Evolutionary conservation across 139 green algal genomes (phyloP).

Genomic region (Zygnema cylindricum): DNA sequence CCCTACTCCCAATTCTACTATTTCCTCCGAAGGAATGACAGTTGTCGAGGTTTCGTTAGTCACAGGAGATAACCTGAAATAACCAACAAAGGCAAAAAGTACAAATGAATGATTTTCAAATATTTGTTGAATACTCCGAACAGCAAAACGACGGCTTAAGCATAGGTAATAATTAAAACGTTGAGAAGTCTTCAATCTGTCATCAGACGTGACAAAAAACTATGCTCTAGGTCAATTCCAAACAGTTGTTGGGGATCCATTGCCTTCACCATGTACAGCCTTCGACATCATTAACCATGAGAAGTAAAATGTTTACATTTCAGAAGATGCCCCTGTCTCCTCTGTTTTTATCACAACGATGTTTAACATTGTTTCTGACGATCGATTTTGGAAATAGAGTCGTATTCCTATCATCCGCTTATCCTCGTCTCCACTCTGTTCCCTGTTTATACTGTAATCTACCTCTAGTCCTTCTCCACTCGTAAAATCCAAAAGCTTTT

Average conservation of each 20-base stretch:
- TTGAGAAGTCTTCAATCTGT: too few relatives aligned
- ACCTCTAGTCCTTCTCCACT: constrained; percentile 27
- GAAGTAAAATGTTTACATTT: not conserved
- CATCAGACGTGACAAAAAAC: too few relatives aligned
- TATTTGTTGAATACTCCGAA: too few relatives aligned
- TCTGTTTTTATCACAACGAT: constrained; percentile 11
- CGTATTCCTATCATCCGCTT: not conserved
- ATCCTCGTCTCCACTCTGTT: not conserved
- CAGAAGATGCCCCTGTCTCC: not conserved
- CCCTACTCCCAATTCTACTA: constrained; percentile 12
- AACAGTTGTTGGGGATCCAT: too few relatives aligned
- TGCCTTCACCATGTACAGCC: too few relatives aligned
- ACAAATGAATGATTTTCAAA: not conserved
- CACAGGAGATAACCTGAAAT: not conserved
- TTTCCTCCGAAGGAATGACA: constrained; percentile 23
- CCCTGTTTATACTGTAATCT: constrained; percentile 15
- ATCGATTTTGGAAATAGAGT: constrained; percentile 35
- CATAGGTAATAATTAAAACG: too few relatives aligned
- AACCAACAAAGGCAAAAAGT: not conserved
- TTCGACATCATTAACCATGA: too few relatives aligned
- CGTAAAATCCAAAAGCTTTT: constrained; percentile 30
- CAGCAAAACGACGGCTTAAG: too few relatives aligned
- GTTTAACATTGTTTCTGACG: not conserved
- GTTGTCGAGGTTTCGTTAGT: not conserved
- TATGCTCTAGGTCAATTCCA: too few relatives aligned